Evolutionary conservation across 2,329 filamentous ascomycete genomes (phyloP), one percentile per base, ranked within the genome.

Genomic region (Colletotrichum australisinense): DNA sequence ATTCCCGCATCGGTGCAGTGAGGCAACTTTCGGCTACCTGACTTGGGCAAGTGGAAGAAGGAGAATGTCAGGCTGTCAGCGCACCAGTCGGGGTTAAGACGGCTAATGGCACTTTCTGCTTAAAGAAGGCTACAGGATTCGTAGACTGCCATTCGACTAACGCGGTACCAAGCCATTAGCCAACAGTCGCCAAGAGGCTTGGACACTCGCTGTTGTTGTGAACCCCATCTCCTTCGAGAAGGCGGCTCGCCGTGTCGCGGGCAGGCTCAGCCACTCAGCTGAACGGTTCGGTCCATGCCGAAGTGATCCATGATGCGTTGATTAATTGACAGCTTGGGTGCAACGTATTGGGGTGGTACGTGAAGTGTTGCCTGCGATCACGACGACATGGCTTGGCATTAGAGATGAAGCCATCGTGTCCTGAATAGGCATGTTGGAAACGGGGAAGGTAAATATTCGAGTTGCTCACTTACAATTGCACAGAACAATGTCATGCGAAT

Each of bases 211-310:
- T 46, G 9, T 24, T 35, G 32, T 42, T 65, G 38, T 35, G 38
- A 59, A 38, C 24, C 66, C 35, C 16, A 42, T 7, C 60, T 35
- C 24, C 5, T 59, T 65, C 32, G 2, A 46, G 55, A 46, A 53
- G 53, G 58, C 32, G 32, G 46, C 30, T 70, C 14, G 14, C 22
- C 30, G 30, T 22, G 11, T 5, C 16, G 11, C 4, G 12, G 12
- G 3, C 24, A 55, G 14, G 11, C 14, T 19, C 30, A n/a, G 9
- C n/a, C 60, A 52, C 24, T 65, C 22, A 22, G 3, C 30, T 22
- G 16, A 38, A 32, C 42, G 28, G 22, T 28, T 69, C 67, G 67
- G 60, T 59, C 30, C 60, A 42, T 69, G 24, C 60, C 67, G 67
- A 59, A 53, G 2, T 16, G 14, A 26, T 22, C 9, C 12, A 64